Conservation (phyloP, 2,329 filamentous ascomycete species). For the Phoma sp. region DNA sequence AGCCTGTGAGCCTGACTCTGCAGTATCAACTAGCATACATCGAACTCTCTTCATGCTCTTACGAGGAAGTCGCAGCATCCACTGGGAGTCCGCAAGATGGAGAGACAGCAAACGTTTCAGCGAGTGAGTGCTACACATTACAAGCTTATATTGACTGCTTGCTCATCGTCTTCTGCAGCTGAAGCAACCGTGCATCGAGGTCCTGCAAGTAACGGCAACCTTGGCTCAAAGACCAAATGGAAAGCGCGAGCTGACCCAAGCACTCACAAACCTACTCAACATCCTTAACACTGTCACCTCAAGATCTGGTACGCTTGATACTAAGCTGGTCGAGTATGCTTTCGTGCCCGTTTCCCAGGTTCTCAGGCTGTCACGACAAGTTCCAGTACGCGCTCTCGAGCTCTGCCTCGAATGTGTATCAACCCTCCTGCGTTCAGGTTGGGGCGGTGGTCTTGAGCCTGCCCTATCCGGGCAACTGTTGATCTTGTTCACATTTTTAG, state of each 20-base stretch:
- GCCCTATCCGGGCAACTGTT: constrained; percentile 84
- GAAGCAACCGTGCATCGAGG: constrained; percentile 65
- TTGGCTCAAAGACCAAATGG: constrained; percentile 57
- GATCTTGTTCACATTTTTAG: constrained; percentile 81
- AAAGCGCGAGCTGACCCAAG: constrained; percentile 56
- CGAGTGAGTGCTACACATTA: constrained; percentile 27
- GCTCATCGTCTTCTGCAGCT: constrained; percentile 51
- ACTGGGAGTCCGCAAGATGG: constrained; percentile 31
- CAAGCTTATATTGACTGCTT: not conserved
- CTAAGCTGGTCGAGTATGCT: constrained; percentile 88
- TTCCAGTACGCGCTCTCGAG: constrained; percentile 77
- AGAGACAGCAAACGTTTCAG: constrained; percentile 52
- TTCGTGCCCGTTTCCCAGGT: constrained; percentile 93
- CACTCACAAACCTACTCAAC: constrained; percentile 56
- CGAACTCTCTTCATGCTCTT: not conserved
- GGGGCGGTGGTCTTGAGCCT: constrained; percentile 74
- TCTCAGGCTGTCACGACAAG: constrained; percentile 75
- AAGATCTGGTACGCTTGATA: constrained; percentile 65
- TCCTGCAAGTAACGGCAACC: constrained; percentile 62
- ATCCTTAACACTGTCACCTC: constrained; percentile 47
- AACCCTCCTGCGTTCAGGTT: constrained; percentile 78
- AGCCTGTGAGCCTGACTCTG: not conserved
- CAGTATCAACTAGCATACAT: not conserved
- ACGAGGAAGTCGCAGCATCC: not conserved
- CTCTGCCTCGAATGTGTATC: constrained; percentile 76